phyloP scores from a whole-genome alignment of 2,329 filamentous ascomycete species.

The Fusarium dimerum region DNA sequence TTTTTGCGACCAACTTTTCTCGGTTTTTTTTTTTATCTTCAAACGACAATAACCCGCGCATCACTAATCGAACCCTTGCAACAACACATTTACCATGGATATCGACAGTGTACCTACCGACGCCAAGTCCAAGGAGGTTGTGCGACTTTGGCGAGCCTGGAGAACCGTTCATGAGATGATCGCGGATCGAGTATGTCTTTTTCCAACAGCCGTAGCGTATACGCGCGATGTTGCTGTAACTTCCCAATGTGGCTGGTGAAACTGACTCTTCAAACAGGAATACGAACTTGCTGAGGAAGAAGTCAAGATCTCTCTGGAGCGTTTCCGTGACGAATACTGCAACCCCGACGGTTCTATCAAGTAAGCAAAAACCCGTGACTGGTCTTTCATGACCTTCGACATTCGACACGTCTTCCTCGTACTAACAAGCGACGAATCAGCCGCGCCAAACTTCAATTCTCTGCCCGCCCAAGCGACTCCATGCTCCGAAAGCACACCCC shows the following conservation, averaged over 20 bases:
- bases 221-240: too few species aligned
- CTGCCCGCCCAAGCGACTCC: constrained; percentile 76
- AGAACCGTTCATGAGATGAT: constrained; percentile 95
- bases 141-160: constrained; percentile 90
- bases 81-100: constrained; percentile 34
- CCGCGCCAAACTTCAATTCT: constrained; percentile 83
- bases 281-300: constrained; percentile 92
- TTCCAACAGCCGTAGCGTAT: constrained; percentile 2
- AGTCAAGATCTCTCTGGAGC: constrained; percentile 80
- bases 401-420: neutral
- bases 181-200: constrained; percentile 69
- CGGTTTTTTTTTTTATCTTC: constrained; percentile 9
- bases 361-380: constrained; percentile 50
- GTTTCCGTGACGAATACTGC: constrained; percentile 73
- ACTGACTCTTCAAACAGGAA: constrained; percentile 57
- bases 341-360: constrained; percentile 73
- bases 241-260: too few species aligned
- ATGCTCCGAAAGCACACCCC: constrained; percentile 87
- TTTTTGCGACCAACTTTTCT: constrained; percentile 2
- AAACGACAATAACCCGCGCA: constrained; percentile 5
- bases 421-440: constrained; percentile 46
- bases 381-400: neutral
- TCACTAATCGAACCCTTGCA: neutral
- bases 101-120: constrained; percentile 46
- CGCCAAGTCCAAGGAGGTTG: constrained; percentile 53